phyloP scores from a whole-genome alignment of 441 rosid species.

The Populus hybrid region DNA sequence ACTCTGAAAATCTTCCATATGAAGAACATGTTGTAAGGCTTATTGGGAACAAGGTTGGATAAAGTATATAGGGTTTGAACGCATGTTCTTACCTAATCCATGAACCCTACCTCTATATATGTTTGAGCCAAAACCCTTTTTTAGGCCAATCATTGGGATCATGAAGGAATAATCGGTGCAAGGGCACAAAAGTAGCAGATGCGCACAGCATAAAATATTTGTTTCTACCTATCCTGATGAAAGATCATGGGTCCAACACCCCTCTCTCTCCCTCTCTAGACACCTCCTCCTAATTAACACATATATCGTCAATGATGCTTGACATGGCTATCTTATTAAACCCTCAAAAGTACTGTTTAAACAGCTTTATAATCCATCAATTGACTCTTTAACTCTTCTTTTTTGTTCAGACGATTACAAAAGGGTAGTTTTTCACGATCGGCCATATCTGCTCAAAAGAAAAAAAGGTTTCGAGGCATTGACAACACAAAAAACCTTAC shows the following conservation, averaged over 20 bases:
- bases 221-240: conserved; percentile 21
- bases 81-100: conserved; percentile 39
- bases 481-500: conserved; percentile 19
- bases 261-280: not conserved
- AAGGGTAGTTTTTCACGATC: conserved; percentile 17
- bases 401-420: not conserved
- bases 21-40: conserved; percentile 32
- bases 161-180: conserved; percentile 37
- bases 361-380: not conserved
- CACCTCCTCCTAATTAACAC: not conserved
- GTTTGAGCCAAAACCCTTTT: conserved; percentile 27
- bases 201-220: conserved; percentile 33
- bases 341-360: not conserved
- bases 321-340: conserved; percentile 14
- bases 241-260: conserved; percentile 35
- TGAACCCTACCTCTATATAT: conserved; percentile 19
- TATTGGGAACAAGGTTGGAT: conserved; percentile 28
- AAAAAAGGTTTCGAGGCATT: conserved; percentile 2
- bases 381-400: conserved; percentile 13
- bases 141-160: conserved; percentile 43
- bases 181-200: conserved; percentile 40
- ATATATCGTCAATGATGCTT: conserved; percentile 28
- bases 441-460: not conserved
- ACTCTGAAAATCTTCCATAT: conserved; percentile 17
- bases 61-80: conserved; percentile 7